Base-by-base conservation (phyloP, 2,329 filamentous ascomycete species). In the Purpureocillium lavendulum region DNA sequence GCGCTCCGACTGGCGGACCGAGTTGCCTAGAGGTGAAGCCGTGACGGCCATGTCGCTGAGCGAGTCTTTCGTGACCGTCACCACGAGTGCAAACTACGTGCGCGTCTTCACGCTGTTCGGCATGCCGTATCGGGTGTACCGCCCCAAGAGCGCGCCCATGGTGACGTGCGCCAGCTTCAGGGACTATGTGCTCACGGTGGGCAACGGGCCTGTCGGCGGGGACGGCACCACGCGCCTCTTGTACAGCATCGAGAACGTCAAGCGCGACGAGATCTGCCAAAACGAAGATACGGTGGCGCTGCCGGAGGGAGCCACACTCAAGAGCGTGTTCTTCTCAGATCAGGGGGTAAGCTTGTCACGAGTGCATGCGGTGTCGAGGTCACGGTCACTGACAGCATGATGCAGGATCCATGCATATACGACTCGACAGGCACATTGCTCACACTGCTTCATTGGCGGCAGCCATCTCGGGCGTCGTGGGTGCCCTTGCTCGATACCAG, bases 171-270 rank as follows among this genome's bases (percentile, higher is more conserved):
- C 88, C 1, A 90, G 87, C 50, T 97, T 87, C 86, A 76, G 84
- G 48, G 88, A 98, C 66, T 97, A 97, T 59, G 82, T 98, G n/a
- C 75, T 97, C 57, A 96, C 89, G 0, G 78, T 98, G 49, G 90
- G 90, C 39, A 98, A 98, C 52, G 94, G 94, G 0, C 80, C 92
- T 1, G 75, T 94, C 28, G 81, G 81, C 11, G 76, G 80, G 9
- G 82, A 92, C 55, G 90, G 92, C 14, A 76, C 72, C 41, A 80
- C 87, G 1, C 81, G 82, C 33, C 73, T 98, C 18, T 69, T 86
- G 8, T 98, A 97, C 65, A 89, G 86, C 0, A 90, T 98, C 52
- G 87, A 97, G 57, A 94, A 98, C 56, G 77, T 97, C 50, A 94
- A 94, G 63, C 76, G 86, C 35, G 89, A 96, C 54, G 87, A 96